A percentile compares a stretch with the other conserved stretches of the same genome.
Conservation (phyloP, 2,329 filamentous ascomycete genomes). For the Ascochyta fabae region DNA sequence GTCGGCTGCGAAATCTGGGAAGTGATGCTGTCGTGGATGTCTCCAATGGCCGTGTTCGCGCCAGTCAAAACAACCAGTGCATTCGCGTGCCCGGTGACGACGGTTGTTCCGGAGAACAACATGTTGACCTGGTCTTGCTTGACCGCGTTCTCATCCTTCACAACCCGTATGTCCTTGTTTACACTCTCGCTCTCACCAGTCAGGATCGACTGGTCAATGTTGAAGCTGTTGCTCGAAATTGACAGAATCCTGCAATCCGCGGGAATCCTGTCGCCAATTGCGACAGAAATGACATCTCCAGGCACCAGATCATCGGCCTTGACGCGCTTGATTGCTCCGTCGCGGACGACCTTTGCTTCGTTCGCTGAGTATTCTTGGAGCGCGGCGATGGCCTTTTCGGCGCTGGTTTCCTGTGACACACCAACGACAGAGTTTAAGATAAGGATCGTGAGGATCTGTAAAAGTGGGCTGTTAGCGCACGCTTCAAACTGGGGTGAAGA, state of each 20-base stretch:
- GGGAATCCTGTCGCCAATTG: constrained; percentile 91
- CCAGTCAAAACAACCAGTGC: constrained; percentile 92
- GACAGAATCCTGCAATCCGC: constrained; percentile 90
- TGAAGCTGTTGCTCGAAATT: constrained; percentile 97
- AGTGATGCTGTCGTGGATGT: constrained; percentile 98
- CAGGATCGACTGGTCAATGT: constrained; percentile 94
- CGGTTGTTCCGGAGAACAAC: constrained; percentile 97
- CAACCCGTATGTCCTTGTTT: constrained; percentile 73
- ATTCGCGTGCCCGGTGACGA: constrained; percentile 90
- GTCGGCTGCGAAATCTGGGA: constrained; percentile 98
- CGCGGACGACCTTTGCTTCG: constrained; percentile 89
- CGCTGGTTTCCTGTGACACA: constrained; percentile 97
- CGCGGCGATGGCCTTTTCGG: constrained; percentile 96
- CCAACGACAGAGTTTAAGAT: constrained; percentile 96
- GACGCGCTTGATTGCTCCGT: constrained; percentile 79
- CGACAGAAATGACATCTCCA: constrained; percentile 85
- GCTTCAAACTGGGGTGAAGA: not conserved
- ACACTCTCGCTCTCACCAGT: constrained; percentile 99
- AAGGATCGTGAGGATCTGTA: constrained; percentile 93
- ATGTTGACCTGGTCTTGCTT: constrained; percentile 98
- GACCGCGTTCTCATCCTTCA: constrained; percentile 83
- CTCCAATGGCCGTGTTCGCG: constrained; percentile 89
- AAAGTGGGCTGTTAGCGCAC: constrained; percentile 19
- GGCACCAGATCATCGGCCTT: constrained; percentile 98
- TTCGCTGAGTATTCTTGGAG: constrained; percentile 99